Base-by-base conservation (phyloP, 192 early-diverging fungal species). In the Coemansia sp. region DNA sequence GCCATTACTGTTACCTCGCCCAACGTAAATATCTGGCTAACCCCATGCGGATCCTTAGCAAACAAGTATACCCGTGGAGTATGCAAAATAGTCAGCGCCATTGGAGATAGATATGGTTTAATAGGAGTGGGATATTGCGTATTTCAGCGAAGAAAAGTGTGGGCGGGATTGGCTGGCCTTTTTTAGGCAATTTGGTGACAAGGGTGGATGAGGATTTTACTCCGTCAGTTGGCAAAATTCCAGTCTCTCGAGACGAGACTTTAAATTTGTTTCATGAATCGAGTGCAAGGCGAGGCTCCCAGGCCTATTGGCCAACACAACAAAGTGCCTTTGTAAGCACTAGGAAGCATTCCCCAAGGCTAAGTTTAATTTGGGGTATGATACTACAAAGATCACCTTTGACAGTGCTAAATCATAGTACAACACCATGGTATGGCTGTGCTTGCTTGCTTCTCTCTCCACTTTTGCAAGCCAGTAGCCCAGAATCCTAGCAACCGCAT, bases 401-500 rank as follows among this genome's bases (percentile, higher is more conserved):
- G 93, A 97, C 16, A 86, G 89, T 71, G 89, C 95, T 45, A 95
- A 97, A 77, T 88, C 91, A n/a, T n/a, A n/a, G n/a, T n/a, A n/a
- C n/a, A n/a, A n/a, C n/a, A n/a, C n/a, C n/a, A n/a, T n/a, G n/a
- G n/a, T n/a, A n/a, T n/a, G n/a, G n/a, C n/a, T n/a, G n/a, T 0
- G 97, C 97, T 70, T 95, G 97, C 77, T 99, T 95, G 97, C 95
- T 95, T 25, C 66, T 89, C 89, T 61, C 97, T 97, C 68, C 87
- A 95, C 76, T 99, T 94, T 77, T 97, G 95, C 85, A 99, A 99
- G 82, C 97, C 97, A 34, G 97, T 99, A 23, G 97, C 97, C 28
- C 97, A 99, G 79, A 95, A 83, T 70, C 95, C 93, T 11, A 86
- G 87, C 48, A 95, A 99, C 69, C 89, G 97, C 10, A 83, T 88